A percentile compares a stretch with the other conserved stretches of the same genome.
Evolutionary conservation across 1,284 basidiomycete genomes (phyloP).

Genomic region (Heterobasidion annosum): DNA sequence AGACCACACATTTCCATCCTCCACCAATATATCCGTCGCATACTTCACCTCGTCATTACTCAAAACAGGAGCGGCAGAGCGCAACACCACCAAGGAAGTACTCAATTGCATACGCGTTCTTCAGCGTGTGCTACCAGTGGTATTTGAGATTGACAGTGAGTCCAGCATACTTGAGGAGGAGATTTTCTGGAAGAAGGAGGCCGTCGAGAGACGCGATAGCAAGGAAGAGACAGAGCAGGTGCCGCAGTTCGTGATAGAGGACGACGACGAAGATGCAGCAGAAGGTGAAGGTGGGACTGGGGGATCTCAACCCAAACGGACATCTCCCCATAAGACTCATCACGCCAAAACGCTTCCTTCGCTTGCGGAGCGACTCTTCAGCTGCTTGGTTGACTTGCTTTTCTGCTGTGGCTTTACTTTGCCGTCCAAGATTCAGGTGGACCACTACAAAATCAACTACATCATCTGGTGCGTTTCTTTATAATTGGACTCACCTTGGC

Average conservation of each 20-base stretch:
- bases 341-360: conserved; percentile 53
- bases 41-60: conserved; percentile 64
- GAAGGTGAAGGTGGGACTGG: conserved; percentile 17
- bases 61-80: conserved; percentile 39
- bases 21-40: conserved; percentile 44
- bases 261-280: conserved; percentile 62
- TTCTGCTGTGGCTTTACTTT: conserved; percentile 91
- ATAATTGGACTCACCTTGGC: not conserved
- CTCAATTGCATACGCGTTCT: conserved; percentile 85
- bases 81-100: conserved; percentile 73
- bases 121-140: conserved; percentile 77
- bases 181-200: conserved; percentile 62
- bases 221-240: conserved; percentile 22
- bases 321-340: conserved; percentile 18
- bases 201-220: conserved; percentile 25
- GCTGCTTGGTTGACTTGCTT: conserved; percentile 71
- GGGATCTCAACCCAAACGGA: conserved; percentile 12
- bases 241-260: conserved; percentile 77
- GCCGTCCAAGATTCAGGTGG: conserved; percentile 67
- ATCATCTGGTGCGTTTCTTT: conserved; percentile 58
- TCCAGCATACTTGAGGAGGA: conserved; percentile 61
- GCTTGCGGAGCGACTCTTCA: conserved; percentile 72
- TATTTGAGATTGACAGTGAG: conserved; percentile 78
- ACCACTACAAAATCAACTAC: conserved; percentile 82
- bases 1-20: conserved; percentile 74